These are phyloP conservation scores for Picochlorum sp. DNA, from an alignment of 139 green algal species.

Conservation along the genomic window DNA sequence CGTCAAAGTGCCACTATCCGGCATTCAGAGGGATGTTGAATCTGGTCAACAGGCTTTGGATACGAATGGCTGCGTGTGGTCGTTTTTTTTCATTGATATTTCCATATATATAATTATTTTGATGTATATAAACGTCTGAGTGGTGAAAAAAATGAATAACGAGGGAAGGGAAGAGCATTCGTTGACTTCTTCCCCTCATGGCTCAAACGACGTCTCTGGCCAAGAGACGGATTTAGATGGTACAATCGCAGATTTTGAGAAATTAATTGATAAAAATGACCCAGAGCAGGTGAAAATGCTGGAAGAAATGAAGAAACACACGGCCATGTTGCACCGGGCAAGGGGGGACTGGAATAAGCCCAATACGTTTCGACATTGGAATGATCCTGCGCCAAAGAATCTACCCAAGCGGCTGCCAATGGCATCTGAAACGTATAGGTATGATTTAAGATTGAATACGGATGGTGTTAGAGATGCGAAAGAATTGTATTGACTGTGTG, in stretches of 20 bases:
- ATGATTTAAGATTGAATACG: neutral
- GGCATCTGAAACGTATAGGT: slow-evolving; percentile 14
- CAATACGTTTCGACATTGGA: slow-evolving; percentile 18
- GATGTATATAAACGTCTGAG: too few relatives aligned
- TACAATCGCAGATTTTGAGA: slow-evolving; percentile 14
- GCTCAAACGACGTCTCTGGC: neutral
- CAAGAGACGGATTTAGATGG: neutral
- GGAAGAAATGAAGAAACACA: slow-evolving; percentile 24
- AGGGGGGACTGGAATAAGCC: slow-evolving; percentile 26
- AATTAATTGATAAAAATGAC: slow-evolving; percentile 15
- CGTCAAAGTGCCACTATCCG: too few relatives aligned
- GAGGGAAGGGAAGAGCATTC: too few relatives aligned
- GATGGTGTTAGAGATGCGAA: neutral
- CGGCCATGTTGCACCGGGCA: slow-evolving; percentile 10
- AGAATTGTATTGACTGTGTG: neutral
- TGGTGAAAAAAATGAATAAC: too few relatives aligned
- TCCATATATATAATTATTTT: too few relatives aligned
- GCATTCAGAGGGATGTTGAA: too few relatives aligned
- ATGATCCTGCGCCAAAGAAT: slow-evolving; percentile 8
- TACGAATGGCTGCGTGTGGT: too few relatives aligned
- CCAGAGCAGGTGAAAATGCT: slow-evolving; percentile 19
- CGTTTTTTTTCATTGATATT: too few relatives aligned
- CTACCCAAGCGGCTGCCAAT: neutral
- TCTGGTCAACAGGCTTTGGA: too few relatives aligned
- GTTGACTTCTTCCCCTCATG: neutral